phyloP scores from a whole-genome alignment of 352 stramenopile species.

The Phytophthora foliorum region DNA sequence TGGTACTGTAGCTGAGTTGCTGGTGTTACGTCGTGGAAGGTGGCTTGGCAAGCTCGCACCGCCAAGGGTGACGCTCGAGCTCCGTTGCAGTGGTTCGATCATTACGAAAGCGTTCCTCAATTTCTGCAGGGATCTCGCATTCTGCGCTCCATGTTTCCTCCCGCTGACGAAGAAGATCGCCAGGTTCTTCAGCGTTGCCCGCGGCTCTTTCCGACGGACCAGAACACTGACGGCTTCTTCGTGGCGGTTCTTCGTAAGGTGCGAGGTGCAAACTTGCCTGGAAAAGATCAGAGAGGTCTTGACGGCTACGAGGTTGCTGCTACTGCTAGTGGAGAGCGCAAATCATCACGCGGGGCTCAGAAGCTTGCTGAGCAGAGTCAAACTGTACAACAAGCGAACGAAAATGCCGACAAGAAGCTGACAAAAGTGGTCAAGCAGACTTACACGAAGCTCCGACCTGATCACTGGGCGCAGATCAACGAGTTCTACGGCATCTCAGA shows the following conservation, averaged over 20 bases:
- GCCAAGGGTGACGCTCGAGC: slow-evolving; percentile 33
- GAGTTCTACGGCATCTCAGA: slow-evolving; percentile 76
- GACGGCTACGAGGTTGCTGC: slow-evolving; percentile 55
- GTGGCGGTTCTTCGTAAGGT: slow-evolving; percentile 94
- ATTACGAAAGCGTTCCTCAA: slow-evolving; percentile 62
- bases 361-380: slow-evolving; percentile 17
- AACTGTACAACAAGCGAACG: neutral
- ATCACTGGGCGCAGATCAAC: slow-evolving; percentile 68
- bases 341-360: slow-evolving; percentile 22
- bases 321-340: slow-evolving; percentile 37
- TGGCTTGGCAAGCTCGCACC: slow-evolving; percentile 71
- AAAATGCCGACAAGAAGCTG: slow-evolving; percentile 23
- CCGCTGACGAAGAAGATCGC: slow-evolving; percentile 68
- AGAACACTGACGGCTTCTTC: slow-evolving; percentile 99
- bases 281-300: slow-evolving; percentile 45
- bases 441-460: slow-evolving; percentile 60
- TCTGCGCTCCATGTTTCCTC: slow-evolving; percentile 86
- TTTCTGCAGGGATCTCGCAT: slow-evolving; percentile 75
- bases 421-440: slow-evolving; percentile 41
- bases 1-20: slow-evolving; percentile 93
- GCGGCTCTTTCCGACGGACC: slow-evolving; percentile 97
- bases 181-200: slow-evolving; percentile 49
- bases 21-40: slow-evolving; percentile 81
- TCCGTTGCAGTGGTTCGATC: slow-evolving; percentile 60
- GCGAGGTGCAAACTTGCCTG: slow-evolving; percentile 33